Evolutionary conservation across 129 eudicot species (phyloP).

Genomic region (Solidago caesia): DNA sequence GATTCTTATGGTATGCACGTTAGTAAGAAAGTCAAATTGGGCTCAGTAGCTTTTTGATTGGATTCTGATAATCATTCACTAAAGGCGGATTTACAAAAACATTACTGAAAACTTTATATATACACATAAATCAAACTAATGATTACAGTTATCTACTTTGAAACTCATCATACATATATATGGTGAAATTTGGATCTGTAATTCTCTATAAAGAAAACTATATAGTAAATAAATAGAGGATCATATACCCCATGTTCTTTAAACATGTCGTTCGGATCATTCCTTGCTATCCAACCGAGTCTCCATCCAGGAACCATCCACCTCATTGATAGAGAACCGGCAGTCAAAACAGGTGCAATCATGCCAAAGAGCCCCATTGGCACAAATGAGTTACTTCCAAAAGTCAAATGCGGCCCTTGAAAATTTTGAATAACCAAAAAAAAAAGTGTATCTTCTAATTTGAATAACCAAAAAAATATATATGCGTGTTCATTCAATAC

Average conservation of each 20-base stretch:
- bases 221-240: conserved; percentile 7
- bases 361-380: conserved; percentile 60
- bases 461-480: too few species aligned
- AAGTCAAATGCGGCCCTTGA: conserved; percentile 48
- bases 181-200: background rate
- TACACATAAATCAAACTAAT: too few species aligned
- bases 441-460: too few species aligned
- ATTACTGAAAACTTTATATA: too few species aligned
- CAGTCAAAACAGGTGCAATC: conserved; percentile 51
- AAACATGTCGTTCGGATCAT: conserved; percentile 45
- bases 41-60: too few species aligned
- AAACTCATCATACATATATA: background rate
- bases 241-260: conserved; percentile 37
- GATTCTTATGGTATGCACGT: too few species aligned
- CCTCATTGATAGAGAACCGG: conserved; percentile 58
- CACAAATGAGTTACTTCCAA: conserved; percentile 44
- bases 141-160: too few species aligned
- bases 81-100: too few species aligned
- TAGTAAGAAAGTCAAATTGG: background rate
- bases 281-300: conserved; percentile 52
- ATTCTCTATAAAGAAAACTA: too few species aligned
- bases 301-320: conserved; percentile 75
- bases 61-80: too few species aligned
- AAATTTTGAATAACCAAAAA: too few species aligned
- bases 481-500: too few species aligned